Evolutionary conservation across 805 yeast species (phyloP), one percentile per base, ranked within the genome.

Genomic region (Huiozyma naganishii): DNA sequence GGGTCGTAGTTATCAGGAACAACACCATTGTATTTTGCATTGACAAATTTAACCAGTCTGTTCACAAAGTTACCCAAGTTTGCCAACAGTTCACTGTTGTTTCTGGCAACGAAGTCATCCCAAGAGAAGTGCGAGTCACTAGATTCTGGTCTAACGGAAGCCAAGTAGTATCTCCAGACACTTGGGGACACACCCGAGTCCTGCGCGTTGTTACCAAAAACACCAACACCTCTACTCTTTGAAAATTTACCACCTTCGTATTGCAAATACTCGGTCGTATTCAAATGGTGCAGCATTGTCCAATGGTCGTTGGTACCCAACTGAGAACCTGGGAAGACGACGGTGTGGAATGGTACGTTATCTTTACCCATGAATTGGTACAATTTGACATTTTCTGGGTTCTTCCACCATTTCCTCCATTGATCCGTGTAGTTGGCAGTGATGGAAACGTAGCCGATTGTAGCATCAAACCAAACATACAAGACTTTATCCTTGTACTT

Each of bases 311-410:
- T 67, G 12, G 98, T 89, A 64, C 97, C 99, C 38, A 92, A 68
- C 66, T 80, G 83, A 28, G 95, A 69, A 37, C 94, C 80, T 47
- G 99, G 99, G 87, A 90, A 92, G 45, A 92, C 95, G 45, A 92
- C 98, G 1, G 96, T 83, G 63, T 92, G 99, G 86, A 92, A 92
- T 30, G 97, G 97, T 57, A 89, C 97, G 61, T 92, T 92, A 67
- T 92, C 99, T 65, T 92, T 92, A 67, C 99, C 99, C 99, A 92
- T 92, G 65, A 92, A 92, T 71, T 92, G 99, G 64, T 85, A 87
- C 52, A 92, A 71, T 52, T 83, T 68, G 50, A 92, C 96, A 49
- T 88, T 64, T 43, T 88, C 87, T n/a, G 95, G 95, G 59, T 83
- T 72, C 55, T 77, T 78, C 99, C 99, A 92, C 98, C 98, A 90